Evolutionary conservation across 1,284 basidiomycete species (phyloP).

Genomic region (Ustilago tritici): DNA sequence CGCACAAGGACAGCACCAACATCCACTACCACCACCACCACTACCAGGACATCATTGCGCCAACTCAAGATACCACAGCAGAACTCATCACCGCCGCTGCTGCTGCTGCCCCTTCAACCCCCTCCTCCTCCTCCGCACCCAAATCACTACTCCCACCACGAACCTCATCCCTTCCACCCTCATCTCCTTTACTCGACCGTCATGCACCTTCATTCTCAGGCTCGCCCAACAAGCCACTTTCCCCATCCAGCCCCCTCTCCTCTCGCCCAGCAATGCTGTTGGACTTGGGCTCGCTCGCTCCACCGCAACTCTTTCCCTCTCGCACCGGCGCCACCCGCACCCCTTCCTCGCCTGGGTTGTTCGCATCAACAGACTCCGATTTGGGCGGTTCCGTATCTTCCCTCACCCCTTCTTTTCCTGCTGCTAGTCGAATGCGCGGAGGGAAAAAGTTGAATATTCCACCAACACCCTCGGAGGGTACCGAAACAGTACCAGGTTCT

Average conservation of each 20-base stretch:
- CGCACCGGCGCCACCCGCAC: slow-evolving; percentile 7
- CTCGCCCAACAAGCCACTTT: slow-evolving; percentile 42
- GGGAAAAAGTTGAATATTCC: slow-evolving; percentile 15
- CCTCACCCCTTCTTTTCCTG: slow-evolving; percentile 29
- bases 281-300: slow-evolving; percentile 32
- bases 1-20: not conserved
- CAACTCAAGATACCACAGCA: not conserved
- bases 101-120: not conserved
- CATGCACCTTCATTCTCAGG: slow-evolving; percentile 22
- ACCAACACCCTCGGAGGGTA: slow-evolving; percentile 45
- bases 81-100: not conserved
- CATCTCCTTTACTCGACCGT: slow-evolving; percentile 22
- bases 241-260: slow-evolving; percentile 28
- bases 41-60: not conserved
- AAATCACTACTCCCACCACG: slow-evolving; percentile 34
- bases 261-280: slow-evolving; percentile 29
- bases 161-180: slow-evolving; percentile 40
- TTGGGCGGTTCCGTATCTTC: slow-evolving; percentile 34
- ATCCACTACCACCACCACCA: not conserved
- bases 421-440: slow-evolving; percentile 11
- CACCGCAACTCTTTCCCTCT: slow-evolving; percentile 14
- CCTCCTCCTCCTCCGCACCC: slow-evolving; percentile 6
- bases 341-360: slow-evolving; percentile 37
- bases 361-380: slow-evolving; percentile 37
- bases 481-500: slow-evolving; percentile 48